These are phyloP conservation scores for Globisporangium okanoganense DNA, from an alignment of 352 stramenopile genomes.

Conservation along the genomic window DNA sequence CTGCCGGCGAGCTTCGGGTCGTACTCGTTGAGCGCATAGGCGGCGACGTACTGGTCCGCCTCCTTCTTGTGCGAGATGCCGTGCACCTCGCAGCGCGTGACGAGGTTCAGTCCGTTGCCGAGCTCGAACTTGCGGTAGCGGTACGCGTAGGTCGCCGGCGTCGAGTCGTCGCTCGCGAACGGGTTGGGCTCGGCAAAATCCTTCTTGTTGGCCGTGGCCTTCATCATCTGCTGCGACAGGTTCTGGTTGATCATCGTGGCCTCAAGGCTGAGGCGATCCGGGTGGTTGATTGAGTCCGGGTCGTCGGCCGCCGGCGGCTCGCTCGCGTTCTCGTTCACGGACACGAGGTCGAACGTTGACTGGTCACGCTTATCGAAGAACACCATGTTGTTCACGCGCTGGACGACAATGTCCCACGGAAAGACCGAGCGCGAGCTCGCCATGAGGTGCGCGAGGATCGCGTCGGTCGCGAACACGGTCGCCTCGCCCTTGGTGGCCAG, in stretches of 20 bases:
- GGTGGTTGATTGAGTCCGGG: conserved; percentile 94
- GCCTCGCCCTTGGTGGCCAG: conserved; percentile 87
- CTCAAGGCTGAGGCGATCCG: conserved; percentile 94
- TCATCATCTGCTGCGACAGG: conserved; percentile 97
- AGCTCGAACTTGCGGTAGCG: conserved; percentile 97
- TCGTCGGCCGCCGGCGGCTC: conserved; percentile 86
- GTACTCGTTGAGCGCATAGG: conserved; percentile 97
- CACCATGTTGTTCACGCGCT: conserved; percentile 91
- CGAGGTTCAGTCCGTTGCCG: conserved; percentile 83
- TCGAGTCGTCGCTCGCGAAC: conserved; percentile 94
- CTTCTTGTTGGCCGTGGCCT: conserved; percentile 53
- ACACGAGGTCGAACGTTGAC: conserved; percentile 93
- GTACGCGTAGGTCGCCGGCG: conserved; percentile 93
- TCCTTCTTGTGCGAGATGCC: conserved; percentile 84
- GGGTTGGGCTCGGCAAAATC: conserved; percentile 81
- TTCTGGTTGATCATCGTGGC: conserved; percentile 99
- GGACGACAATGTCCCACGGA: conserved; percentile 96
- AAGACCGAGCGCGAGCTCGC: conserved; percentile 94
- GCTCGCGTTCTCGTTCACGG: conserved; percentile 94
- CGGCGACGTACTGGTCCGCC: conserved; percentile 91
- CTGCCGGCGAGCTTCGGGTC: conserved; percentile 87
- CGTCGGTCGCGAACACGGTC: conserved; percentile 97
- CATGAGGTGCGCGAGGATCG: conserved; percentile 97
- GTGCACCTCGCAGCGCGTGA: conserved; percentile 95
- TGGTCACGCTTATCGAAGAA: conserved; percentile 98